phyloP scores from a whole-genome alignment of 345 rosid genomes.

The Salix arbutifolia region DNA sequence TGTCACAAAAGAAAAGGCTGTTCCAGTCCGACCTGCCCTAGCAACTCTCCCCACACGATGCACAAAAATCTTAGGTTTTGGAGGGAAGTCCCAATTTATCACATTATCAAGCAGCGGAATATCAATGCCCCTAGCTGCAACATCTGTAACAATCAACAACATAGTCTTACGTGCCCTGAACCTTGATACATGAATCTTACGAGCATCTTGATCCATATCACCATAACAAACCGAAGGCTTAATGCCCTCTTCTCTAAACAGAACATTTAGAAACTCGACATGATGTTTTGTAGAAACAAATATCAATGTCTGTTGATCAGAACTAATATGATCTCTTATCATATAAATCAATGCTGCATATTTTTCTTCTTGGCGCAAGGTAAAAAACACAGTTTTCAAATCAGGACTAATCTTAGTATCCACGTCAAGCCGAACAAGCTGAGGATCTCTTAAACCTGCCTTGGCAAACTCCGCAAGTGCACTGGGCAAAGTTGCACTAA shows the following conservation, averaged over 20 bases:
- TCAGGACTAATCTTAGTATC: constrained; percentile 95
- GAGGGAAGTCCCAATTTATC: constrained; percentile 96
- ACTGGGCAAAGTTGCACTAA: constrained; percentile 94
- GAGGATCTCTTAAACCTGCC: constrained; percentile 93
- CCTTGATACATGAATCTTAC: constrained; percentile 80
- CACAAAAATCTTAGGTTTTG: constrained; percentile 88
- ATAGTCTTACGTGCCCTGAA: constrained; percentile 81
- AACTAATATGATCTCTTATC: constrained; percentile 72
- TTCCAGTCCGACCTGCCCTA: constrained; percentile 89
- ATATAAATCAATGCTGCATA: constrained; percentile 75
- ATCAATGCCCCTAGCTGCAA: constrained; percentile 97
- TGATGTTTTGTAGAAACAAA: constrained; percentile 97
- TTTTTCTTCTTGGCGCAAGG: constrained; percentile 86
- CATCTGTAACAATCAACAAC: constrained; percentile 89
- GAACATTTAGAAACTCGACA: constrained; percentile 77
- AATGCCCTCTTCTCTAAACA: constrained; percentile 79
- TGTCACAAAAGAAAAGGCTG: constrained; percentile 86
- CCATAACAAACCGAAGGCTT: constrained; percentile 91
- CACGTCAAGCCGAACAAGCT: constrained; percentile 83
- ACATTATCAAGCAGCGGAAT: constrained; percentile 97
- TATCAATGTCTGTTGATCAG: constrained; percentile 73
- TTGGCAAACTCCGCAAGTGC: constrained; percentile 95
- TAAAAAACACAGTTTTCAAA: constrained; percentile 59
- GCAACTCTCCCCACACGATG: constrained; percentile 97
- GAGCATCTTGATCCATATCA: constrained; percentile 98